These are phyloP conservation scores for Plasmodium malariae DNA, from an alignment of 169 alveolate species.

Conservation along the genomic window DNA sequence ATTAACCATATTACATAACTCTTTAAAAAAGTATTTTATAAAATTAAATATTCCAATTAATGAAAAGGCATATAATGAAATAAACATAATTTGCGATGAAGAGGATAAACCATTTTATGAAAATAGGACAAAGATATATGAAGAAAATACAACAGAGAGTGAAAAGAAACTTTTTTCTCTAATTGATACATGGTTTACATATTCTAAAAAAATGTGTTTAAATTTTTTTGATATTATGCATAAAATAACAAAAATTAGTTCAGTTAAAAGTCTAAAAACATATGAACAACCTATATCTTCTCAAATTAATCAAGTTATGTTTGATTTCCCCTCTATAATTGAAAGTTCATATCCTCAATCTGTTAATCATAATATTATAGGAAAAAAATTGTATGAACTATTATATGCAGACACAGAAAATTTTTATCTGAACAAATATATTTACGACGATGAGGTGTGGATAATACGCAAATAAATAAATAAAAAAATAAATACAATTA, in stretches of 20 bases:
- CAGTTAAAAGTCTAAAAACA: constrained; percentile 63
- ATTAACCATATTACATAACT: constrained; percentile 37
- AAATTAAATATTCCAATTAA: constrained; percentile 32
- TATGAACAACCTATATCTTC: constrained; percentile 73
- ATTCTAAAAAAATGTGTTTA: constrained; percentile 67
- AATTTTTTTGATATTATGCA: constrained; percentile 74
- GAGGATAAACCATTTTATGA: constrained; percentile 65
- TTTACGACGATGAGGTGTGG: constrained; percentile 66
- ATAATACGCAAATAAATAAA: not conserved
- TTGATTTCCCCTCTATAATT: constrained; percentile 63
- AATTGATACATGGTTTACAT: constrained; percentile 72
- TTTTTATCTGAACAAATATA: constrained; percentile 37
- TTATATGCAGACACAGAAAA: constrained; percentile 2
- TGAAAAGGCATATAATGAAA: constrained; percentile 33
- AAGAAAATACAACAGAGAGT: constrained; percentile 49
- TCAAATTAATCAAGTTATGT: constrained; percentile 75
- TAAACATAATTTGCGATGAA: constrained; percentile 68
- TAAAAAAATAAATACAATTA: not conserved
- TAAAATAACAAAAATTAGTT: constrained; percentile 67
- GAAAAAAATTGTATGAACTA: constrained; percentile 19
- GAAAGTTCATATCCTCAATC: constrained; percentile 43
- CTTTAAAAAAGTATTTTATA: constrained; percentile 43
- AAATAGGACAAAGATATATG: constrained; percentile 39
- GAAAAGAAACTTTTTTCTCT: constrained; percentile 55
- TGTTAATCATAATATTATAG: constrained; percentile 33